Base-by-base conservation (phyloP, 2,329 filamentous ascomycete species). In the Dendrostoma leiphaemia region DNA sequence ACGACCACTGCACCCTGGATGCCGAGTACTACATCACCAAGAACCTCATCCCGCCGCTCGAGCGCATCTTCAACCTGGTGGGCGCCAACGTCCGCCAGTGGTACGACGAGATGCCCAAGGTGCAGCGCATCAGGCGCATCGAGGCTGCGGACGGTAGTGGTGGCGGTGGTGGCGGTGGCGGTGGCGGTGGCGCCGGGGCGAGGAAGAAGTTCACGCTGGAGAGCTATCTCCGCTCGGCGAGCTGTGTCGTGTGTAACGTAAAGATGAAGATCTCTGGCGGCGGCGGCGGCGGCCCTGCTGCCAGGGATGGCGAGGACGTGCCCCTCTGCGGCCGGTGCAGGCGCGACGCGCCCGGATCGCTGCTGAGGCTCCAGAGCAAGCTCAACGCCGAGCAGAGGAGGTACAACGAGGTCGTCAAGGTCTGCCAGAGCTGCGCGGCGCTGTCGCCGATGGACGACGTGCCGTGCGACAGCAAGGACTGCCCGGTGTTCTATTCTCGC, bases 21-120 rank as follows among this genome's bases (percentile, higher is more conserved):
- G 87, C 92, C 0, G 91, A 97, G 62, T 99, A 99, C 71, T 99
- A 99, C 74, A 97, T 99, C 64, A 84, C 82, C 17, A 97, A 97
- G 74, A 97, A 97, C 67, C 68, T 99, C 8, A 95, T 99, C 47
- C 94, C 94, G 6, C 94, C 94, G 0, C 80, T 99, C 0, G 93
- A 97, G 70, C 86, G 94, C 26, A 97, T 99, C 60, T 97, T 99
- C 75, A 96, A 94, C 65, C 85, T 99, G 3, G 89, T 97, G 2
- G 94, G 94, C 6, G 94, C 91, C 29, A 96, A 94, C 67, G 89
- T 97, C 0, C 77, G 89, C 17, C 81, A 84, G 56, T 99, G 94
- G 94, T 97, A 91, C 65, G 91, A 96, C 59, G 91, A 97, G 71
- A 95, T 97, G 91, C 93, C 93, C 43, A 96, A 95, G 68, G 79